These are phyloP conservation scores for Alternaria consortialis DNA, from an alignment of 2,329 filamentous ascomycete genomes.

Conservation along the genomic window DNA sequence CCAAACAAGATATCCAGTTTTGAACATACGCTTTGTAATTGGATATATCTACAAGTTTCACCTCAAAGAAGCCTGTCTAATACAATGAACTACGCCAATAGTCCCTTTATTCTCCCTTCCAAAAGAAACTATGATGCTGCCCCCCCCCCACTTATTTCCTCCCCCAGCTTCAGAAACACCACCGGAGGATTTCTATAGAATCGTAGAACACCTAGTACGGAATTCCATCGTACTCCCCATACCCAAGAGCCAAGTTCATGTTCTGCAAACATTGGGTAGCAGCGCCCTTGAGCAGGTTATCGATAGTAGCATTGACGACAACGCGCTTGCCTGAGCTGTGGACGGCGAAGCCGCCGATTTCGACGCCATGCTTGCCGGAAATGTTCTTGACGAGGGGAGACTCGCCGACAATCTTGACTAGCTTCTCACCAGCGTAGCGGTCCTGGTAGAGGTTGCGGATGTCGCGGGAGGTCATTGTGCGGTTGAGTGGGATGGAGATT, in stretches of 20 bases:
- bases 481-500: slow-evolving; percentile 85
- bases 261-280: slow-evolving; percentile 94
- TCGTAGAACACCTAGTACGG: slow-evolving; percentile 55
- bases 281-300: slow-evolving; percentile 92
- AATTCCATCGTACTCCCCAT: slow-evolving; percentile 88
- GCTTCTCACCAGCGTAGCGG: slow-evolving; percentile 91
- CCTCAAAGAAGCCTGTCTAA: slow-evolving; percentile 8
- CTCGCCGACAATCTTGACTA: slow-evolving; percentile 92
- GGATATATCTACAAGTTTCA: slow-evolving; percentile 21
- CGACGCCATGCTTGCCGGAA: slow-evolving; percentile 83
- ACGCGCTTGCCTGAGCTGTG: slow-evolving; percentile 88
- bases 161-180: too few relatives aligned
- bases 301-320: slow-evolving; percentile 92
- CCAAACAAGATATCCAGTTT: not conserved
- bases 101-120: not conserved
- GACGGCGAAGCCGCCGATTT: slow-evolving; percentile 96
- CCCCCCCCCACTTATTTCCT: not conserved
- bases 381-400: slow-evolving; percentile 87
- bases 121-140: slow-evolving; percentile 3
- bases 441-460: slow-evolving; percentile 96
- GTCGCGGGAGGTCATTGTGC: slow-evolving; percentile 88
- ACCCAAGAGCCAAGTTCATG: slow-evolving; percentile 91
- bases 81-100: slow-evolving; percentile 12
- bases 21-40: slow-evolving; percentile 12
- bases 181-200: too few relatives aligned